Percentiles rank a stretch among this genome's conserved stretches.
phyloP scores from a whole-genome alignment of 176 grass and related monocot genomes.

The Cocos nucifera region DNA sequence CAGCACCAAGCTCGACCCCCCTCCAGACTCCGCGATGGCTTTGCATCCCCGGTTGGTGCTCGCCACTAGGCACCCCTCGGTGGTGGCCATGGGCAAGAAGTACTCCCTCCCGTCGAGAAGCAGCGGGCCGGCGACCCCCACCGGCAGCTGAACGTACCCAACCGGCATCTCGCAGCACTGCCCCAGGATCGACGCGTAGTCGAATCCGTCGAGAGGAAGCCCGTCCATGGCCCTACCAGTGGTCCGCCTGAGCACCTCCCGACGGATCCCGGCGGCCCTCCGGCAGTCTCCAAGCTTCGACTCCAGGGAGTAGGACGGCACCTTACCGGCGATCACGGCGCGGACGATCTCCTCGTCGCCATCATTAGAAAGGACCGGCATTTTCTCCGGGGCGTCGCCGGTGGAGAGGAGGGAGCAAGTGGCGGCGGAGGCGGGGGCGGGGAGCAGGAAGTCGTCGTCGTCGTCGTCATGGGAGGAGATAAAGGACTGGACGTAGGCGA shows the following conservation, averaged over 20 bases:
- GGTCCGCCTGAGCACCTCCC: constrained; percentile 3
- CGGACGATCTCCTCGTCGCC: constrained; percentile 6
- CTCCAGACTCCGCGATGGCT: constrained; percentile 1
- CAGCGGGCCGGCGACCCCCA: constrained; percentile 7
- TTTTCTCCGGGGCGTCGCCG: not conserved
- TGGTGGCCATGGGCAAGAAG: constrained; percentile 15
- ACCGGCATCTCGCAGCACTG: constrained; percentile 13
- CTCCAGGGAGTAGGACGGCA: constrained; percentile 8
- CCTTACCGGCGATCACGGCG: constrained; percentile 3
- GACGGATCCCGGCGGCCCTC: constrained; percentile 11
- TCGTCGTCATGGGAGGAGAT: not conserved
- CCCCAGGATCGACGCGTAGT: constrained; percentile 2
- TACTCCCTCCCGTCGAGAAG: constrained; percentile 3
- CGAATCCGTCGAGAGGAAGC: constrained; percentile 8
- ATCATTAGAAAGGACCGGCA: not conserved
- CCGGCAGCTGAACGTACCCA: constrained; percentile 14
- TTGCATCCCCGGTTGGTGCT: constrained; percentile 15
- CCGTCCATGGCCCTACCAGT: constrained; percentile 5
- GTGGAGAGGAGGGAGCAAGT: constrained; percentile 1
- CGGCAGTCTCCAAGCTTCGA: constrained; percentile 4
- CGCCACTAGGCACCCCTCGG: constrained; percentile 11
- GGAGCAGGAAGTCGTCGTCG: constrained; percentile 1
- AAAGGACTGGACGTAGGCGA: constrained; percentile 9
- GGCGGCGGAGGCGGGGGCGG: not conserved
- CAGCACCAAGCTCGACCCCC: not conserved